Evolutionary conservation across 331 rosid genomes (phyloP).

Genomic region (Rosa hybrid): DNA sequence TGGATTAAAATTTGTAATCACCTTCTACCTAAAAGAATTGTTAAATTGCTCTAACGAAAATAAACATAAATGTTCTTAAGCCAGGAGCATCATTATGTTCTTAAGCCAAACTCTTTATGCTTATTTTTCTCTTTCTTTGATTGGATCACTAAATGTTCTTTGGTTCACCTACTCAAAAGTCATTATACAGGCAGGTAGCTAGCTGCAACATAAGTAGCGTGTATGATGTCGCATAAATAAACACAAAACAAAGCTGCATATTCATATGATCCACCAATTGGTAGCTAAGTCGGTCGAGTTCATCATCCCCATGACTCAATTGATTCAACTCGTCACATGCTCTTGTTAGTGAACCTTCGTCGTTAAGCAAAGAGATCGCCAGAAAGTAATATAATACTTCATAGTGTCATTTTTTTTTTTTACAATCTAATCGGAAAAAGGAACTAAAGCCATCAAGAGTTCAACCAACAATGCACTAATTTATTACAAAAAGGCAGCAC

Average conservation of each 20-base stretch:
- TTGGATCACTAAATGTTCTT: neutral
- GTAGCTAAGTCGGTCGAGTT: neutral
- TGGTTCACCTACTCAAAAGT: conserved; percentile 11
- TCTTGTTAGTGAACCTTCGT: conserved; percentile 12
- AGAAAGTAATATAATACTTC: neutral
- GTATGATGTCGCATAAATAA: neutral
- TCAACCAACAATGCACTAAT: conserved; percentile 14
- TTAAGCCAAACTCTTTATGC: neutral
- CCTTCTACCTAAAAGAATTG: neutral
- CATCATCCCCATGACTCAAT: neutral
- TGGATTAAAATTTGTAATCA: neutral
- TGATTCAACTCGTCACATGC: neutral
- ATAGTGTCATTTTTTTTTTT: neutral
- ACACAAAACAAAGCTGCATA: neutral
- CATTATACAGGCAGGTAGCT: neutral
- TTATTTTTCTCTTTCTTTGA: neutral
- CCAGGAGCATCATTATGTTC: neutral
- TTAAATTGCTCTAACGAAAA: no score
- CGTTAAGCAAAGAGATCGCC: conserved; percentile 7
- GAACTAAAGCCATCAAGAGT: neutral
- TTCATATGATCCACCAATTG: neutral
- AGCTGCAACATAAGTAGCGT: neutral
- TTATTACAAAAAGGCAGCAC: conserved; percentile 11
- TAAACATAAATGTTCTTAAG: neutral
- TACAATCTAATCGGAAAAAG: conserved; percentile 5